Conservation (phyloP, 495 filamentous ascomycete genomes). For the Lasiosphaeriaceae sp. region DNA sequence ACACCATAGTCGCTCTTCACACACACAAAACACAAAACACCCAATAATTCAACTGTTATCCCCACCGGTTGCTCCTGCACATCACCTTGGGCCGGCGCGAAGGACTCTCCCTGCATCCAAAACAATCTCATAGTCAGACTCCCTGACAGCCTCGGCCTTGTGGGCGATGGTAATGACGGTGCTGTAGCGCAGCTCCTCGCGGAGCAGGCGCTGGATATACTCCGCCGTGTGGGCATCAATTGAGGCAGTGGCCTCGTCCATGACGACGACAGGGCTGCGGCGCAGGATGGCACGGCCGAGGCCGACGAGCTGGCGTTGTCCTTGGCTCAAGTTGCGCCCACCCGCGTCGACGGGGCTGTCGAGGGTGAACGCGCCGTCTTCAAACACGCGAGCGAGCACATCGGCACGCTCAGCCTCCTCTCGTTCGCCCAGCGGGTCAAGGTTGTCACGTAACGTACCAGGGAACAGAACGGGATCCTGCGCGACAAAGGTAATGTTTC, state of each 20-base stretch:
- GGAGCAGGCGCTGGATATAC: constrained; percentile 69
- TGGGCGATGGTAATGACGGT: constrained; percentile 89
- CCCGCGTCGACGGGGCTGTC: constrained; percentile 48
- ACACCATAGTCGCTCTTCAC: too few relatives aligned
- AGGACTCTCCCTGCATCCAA: constrained; percentile 61
- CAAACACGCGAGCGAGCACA: constrained; percentile 42
- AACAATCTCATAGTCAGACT: constrained; percentile 69
- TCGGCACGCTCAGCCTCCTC: constrained; percentile 43
- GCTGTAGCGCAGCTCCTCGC: constrained; percentile 69
- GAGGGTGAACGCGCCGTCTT: constrained; percentile 32
- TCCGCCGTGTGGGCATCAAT: constrained; percentile 77
- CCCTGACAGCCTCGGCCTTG: constrained; percentile 72
- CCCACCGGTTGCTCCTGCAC: background rate
- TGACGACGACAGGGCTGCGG: constrained; percentile 55
- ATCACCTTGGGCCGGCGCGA: constrained; percentile 16
- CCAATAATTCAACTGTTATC: background rate
- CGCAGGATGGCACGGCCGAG: constrained; percentile 57
- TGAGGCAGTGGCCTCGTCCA: constrained; percentile 83
- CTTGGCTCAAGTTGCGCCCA: constrained; percentile 60
- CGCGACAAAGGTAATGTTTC: constrained; percentile 56
- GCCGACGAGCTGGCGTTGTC: constrained; percentile 58
- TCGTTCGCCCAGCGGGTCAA: constrained; percentile 48
- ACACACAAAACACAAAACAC: background rate
- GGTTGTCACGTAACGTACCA: constrained; percentile 51
- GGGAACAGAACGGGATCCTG: constrained; percentile 61